phyloP scores from a whole-genome alignment of 495 filamentous ascomycete species.

The Penicillium flavigenum region DNA sequence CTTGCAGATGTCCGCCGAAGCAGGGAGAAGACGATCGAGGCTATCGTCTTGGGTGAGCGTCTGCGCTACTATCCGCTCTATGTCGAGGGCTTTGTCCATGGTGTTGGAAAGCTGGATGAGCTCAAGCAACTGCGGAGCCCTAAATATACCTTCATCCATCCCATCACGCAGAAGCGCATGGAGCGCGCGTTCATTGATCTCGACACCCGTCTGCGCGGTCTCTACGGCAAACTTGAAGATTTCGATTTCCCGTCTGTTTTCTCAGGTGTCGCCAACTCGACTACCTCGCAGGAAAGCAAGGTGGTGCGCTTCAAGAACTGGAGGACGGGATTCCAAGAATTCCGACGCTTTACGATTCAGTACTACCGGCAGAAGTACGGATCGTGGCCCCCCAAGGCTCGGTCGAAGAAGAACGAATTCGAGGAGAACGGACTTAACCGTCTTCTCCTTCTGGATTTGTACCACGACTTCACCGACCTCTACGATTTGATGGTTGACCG shows the following conservation, averaged over 20 bases:
- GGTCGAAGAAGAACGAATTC: constrained; percentile 88
- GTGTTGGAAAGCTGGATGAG: constrained; percentile 82
- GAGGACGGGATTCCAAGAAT: constrained; percentile 68
- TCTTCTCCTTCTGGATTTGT: constrained; percentile 74
- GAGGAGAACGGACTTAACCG: constrained; percentile 84
- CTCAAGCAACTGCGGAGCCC: constrained; percentile 66
- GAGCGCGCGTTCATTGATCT: constrained; percentile 82
- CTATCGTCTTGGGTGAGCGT: constrained; percentile 79
- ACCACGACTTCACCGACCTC: constrained; percentile 78
- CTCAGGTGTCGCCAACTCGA: constrained; percentile 81
- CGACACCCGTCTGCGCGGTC: constrained; percentile 60
- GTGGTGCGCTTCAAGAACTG: constrained; percentile 79
- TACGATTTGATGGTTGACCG: constrained; percentile 91
- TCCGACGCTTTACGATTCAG: constrained; percentile 69
- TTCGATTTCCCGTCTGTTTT: constrained; percentile 94
- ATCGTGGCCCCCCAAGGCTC: constrained; percentile 90
- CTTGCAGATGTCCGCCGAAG: constrained; percentile 79
- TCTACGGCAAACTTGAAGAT: constrained; percentile 66
- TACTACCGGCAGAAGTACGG: constrained; percentile 85
- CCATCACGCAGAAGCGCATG: constrained; percentile 70
- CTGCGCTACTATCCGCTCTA: constrained; percentile 82
- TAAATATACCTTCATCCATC: constrained; percentile 65
- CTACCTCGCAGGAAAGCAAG: constrained; percentile 68
- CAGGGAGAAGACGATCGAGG: constrained; percentile 88
- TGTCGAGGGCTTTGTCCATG: constrained; percentile 88